Conservation (phyloP, 1,284 basidiomycete genomes). For the Ceratobasidium sp. region DNA sequence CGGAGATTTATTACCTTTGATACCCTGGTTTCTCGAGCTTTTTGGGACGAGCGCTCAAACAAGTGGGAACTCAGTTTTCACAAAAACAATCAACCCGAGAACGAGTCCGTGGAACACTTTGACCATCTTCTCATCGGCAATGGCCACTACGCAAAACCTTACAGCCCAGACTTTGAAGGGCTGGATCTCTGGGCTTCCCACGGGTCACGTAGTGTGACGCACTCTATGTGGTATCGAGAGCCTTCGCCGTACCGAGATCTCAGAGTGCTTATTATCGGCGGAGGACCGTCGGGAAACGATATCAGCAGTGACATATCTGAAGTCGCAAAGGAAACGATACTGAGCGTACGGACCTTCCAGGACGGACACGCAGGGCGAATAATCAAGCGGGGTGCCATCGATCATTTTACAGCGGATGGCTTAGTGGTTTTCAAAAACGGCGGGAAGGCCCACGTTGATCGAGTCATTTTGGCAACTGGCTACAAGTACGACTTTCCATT, state of each 20-base stretch:
- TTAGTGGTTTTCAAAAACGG: slow-evolving; percentile 37
- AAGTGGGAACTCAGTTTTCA: slow-evolving; percentile 61
- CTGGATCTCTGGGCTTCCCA: slow-evolving; percentile 65
- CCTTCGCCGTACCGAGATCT: slow-evolving; percentile 60
- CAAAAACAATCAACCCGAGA: background rate
- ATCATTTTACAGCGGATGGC: slow-evolving; percentile 32
- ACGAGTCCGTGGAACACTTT: slow-evolving; percentile 55
- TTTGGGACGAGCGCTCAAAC: slow-evolving; percentile 57
- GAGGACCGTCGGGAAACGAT: slow-evolving; percentile 78
- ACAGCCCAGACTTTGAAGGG: slow-evolving; percentile 71
- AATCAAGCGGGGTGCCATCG: slow-evolving; percentile 26
- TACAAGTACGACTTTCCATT: slow-evolving; percentile 64
- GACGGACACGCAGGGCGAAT: slow-evolving; percentile 18
- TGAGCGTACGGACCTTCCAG: slow-evolving; percentile 58
- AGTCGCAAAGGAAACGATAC: slow-evolving; percentile 65
- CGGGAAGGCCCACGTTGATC: slow-evolving; percentile 60
- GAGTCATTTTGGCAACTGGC: slow-evolving; percentile 80
- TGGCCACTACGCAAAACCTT: slow-evolving; percentile 76
- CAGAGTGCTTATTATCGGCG: slow-evolving; percentile 76
- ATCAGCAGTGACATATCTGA: slow-evolving; percentile 65
- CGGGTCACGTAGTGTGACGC: slow-evolving; percentile 59
- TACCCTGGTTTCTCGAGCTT: slow-evolving; percentile 43
- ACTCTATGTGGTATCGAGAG: slow-evolving; percentile 76
- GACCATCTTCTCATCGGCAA: slow-evolving; percentile 78
- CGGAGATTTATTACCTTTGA: slow-evolving; percentile 67